Evolutionary conservation across 345 rosid species (phyloP).

Genomic region (Rubroshorea leprosula): DNA sequence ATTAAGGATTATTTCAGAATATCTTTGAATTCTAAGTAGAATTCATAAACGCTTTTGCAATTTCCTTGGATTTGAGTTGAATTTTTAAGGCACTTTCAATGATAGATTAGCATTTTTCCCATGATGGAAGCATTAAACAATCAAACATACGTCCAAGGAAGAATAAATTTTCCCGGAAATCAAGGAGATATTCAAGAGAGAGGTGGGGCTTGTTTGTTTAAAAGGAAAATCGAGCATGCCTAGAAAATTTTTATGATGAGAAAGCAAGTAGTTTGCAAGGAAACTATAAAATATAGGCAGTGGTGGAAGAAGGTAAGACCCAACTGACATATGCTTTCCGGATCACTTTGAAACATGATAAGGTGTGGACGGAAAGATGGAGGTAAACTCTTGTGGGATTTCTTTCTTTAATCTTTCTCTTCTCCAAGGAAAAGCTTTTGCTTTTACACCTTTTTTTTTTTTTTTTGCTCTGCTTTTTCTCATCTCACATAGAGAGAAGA

Average conservation of each 20-base stretch:
- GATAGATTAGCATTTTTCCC: conserved; percentile 3
- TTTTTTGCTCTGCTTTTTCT: too few species aligned
- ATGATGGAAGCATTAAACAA: not conserved
- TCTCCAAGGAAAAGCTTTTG: too few species aligned
- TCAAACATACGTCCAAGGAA: not conserved
- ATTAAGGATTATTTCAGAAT: too few species aligned
- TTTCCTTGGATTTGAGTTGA: conserved; percentile 1
- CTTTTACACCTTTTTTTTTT: too few species aligned
- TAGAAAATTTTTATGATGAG: too few species aligned
- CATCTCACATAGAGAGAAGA: too few species aligned
- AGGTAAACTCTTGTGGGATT: too few species aligned
- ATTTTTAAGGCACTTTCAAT: not conserved
- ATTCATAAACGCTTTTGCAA: too few species aligned
- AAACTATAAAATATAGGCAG: not conserved
- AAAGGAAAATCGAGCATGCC: not conserved
- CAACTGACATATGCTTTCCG: conserved; percentile 10
- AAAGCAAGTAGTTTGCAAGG: too few species aligned
- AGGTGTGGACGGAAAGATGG: too few species aligned
- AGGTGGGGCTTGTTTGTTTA: conserved; percentile 8
- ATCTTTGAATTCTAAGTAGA: not conserved
- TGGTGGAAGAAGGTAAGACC: conserved; percentile 9
- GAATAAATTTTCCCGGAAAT: conserved; percentile 15
- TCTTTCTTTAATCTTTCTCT: too few species aligned
- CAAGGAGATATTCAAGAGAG: conserved; percentile 17
- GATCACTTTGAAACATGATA: conserved; percentile 14